phyloP scores from a whole-genome alignment of 1,284 basidiomycete species.

The Peniophora sp. region DNA sequence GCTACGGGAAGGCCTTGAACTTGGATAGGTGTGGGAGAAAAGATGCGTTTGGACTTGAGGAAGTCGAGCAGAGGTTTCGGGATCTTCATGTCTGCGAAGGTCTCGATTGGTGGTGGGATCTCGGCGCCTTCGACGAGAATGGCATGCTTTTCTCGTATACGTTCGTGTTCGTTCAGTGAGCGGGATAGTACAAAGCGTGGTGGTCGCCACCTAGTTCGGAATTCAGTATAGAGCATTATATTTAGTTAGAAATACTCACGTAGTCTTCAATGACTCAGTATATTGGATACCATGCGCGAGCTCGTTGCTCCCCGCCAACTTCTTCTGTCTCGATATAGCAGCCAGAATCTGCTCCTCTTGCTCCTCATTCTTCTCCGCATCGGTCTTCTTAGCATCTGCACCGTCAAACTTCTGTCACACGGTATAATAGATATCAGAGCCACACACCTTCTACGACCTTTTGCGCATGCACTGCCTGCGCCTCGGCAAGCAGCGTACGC shows the following conservation, averaged over 20 bases:
- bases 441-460: slow-evolving; percentile 74
- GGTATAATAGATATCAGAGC: not conserved
- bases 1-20: slow-evolving; percentile 95
- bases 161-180: slow-evolving; percentile 61
- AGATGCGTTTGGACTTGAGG: slow-evolving; percentile 81
- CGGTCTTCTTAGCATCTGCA: slow-evolving; percentile 80
- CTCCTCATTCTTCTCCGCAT: slow-evolving; percentile 78
- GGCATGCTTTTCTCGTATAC: slow-evolving; percentile 83
- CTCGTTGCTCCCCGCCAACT: slow-evolving; percentile 88
- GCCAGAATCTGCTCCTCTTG: slow-evolving; percentile 86
- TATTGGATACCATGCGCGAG: slow-evolving; percentile 90
- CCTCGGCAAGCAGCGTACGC: slow-evolving; percentile 81
- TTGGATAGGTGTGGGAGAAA: slow-evolving; percentile 90
- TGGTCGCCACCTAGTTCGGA: slow-evolving; percentile 75
- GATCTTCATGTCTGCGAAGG: slow-evolving; percentile 92
- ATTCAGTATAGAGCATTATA: slow-evolving; percentile 8
- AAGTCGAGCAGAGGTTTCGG: slow-evolving; percentile 79
- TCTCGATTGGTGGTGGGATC: slow-evolving; percentile 90
- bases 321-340: slow-evolving; percentile 85
- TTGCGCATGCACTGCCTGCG: slow-evolving; percentile 83
- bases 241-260: slow-evolving; percentile 50
- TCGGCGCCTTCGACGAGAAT: slow-evolving; percentile 90
- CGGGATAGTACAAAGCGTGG: slow-evolving; percentile 78
- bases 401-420: slow-evolving; percentile 6
- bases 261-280: slow-evolving; percentile 78